Conservation (phyloP, 2,329 filamentous ascomycete species). For the Botrytis cinerea region DNA sequence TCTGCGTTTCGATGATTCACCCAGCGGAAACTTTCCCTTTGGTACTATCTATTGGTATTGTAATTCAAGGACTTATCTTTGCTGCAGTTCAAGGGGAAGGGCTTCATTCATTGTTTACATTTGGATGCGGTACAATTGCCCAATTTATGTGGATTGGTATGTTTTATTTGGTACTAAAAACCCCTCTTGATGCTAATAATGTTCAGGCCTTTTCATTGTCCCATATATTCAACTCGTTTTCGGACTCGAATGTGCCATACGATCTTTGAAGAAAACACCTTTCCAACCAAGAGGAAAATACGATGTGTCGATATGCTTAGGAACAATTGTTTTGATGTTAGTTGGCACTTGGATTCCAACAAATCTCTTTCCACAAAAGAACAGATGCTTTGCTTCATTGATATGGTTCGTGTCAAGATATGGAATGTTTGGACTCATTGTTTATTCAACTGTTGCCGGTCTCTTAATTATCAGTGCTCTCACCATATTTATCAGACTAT, state of each 20-base stretch:
- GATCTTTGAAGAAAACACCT: constrained; percentile 55
- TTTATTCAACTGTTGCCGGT: constrained; percentile 54
- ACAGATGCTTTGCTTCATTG: constrained; percentile 66
- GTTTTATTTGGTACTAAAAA: constrained; percentile 22
- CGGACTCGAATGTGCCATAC: constrained; percentile 59
- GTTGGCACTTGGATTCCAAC: constrained; percentile 61
- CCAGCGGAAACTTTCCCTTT: constrained; percentile 52
- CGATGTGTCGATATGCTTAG: constrained; percentile 59
- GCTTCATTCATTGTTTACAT: constrained; percentile 51
- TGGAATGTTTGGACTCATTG: constrained; percentile 56
- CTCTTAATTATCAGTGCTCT: constrained; percentile 53
- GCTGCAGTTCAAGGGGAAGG: constrained; percentile 58
- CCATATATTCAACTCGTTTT: constrained; percentile 68
- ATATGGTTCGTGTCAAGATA: constrained; percentile 68
- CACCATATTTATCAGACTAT: constrained; percentile 59
- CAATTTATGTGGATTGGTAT: constrained; percentile 62
- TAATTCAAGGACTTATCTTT: constrained; percentile 60
- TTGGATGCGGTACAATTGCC: constrained; percentile 55
- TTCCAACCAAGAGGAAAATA: constrained; percentile 62
- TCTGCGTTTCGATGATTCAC: constrained; percentile 41
- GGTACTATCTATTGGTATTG: constrained; percentile 57
- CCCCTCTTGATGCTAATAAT: constrained; percentile 30
- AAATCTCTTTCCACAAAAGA: constrained; percentile 54
- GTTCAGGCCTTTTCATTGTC: constrained; percentile 64
- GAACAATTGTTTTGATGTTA: constrained; percentile 51